Evolutionary conservation across 177 flowering plant species (phyloP), one percentile per base, ranked within the genome.

Genomic region (Vitis hybrid): DNA sequence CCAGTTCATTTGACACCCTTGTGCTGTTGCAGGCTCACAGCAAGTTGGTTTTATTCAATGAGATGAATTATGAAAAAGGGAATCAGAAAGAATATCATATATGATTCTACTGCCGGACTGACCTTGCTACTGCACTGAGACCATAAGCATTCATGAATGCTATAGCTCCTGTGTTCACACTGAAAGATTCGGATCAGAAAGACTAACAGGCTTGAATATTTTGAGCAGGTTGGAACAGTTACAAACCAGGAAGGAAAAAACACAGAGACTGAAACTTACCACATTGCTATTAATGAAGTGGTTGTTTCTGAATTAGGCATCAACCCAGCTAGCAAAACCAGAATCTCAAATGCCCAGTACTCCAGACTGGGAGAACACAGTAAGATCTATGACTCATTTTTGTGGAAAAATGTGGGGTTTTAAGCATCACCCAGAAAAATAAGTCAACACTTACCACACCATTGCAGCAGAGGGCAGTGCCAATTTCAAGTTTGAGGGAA

Each of bases 71-170:
- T 1, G 21, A 64, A 52, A 56, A 11, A 21, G 62, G 26, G 18
- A 13, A 13, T 14, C 10, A 8, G 66, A 50, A 17, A 60, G 7
- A 62, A 54, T 17, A 6, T 49, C 6, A 19, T 12, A 18, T 26
- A 14, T 18, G 30, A 8, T 8, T 49, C 14, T 12, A 49, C 1
- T 39, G 45, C 6, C 45, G 7, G 49, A 65, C 78, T 50, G 23
- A 93, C 99, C 99, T 95, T 56, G 97, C 96, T 14, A 96, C 92
- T 9, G 98, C 96, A 74, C 93, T 84, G 48, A 94, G 91, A 55
- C 99, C 98, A 63, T 88, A 91, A 7, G 88, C 82, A 56, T 87
- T 59, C 88, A 84, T 93, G 80, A 74, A 93, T 4, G 88, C 82
- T 30, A 91, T 78, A 2, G 90, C 76, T 85, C 92, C 94, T 13